Base-by-base conservation (phyloP, 305 asterid genomes). In the Solanum chacoense region DNA sequence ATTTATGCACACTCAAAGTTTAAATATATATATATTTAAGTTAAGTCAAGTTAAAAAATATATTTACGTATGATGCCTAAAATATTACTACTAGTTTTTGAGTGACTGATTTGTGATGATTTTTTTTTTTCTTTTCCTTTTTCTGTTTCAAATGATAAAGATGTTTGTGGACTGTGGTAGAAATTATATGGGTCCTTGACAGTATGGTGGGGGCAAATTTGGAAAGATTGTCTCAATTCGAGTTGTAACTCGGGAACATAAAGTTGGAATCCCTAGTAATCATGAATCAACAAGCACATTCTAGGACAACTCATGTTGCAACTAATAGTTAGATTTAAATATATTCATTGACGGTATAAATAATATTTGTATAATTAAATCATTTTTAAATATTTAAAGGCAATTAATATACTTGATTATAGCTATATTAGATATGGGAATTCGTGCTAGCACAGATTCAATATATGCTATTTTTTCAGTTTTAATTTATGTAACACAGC, bases 381-480 rank as follows among this genome's bases (percentile, higher is more conserved):
- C 0, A 59, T 59, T 20, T 59, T 0, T 20, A 59, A 59, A 0
- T 8, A 59, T 59, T 59, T 59, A 59, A 59, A 59, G 24, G 5
- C 11, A 59, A 59, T 59, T 59, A 59, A 20, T 59, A 59, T 20
- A 59, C 1, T 59, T 59, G 6, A 20, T 59, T 20, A 59, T 3
- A 59, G 1, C 24, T 8, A 59, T 20, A 20, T 0, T 59, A 59
- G 69, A 20, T 59, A 59, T 59, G 3, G 24, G 26, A 59, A 59
- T 20, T 20, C 12, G 0, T 59, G 6, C 26, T 20, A 7, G 5
- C 11, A 20, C 5, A 0, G 4, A 18, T 59, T 0, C 26, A 20
- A 55, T 55, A 55, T 55, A 55, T 55, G 2, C 20, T 55, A 1
- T 18, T 20, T 55, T 18, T 55, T 55, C 11, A 20, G 1, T 55